Conservation (phyloP, 1,284 basidiomycete species). For the Cryptococcus maquisensis region DNA sequence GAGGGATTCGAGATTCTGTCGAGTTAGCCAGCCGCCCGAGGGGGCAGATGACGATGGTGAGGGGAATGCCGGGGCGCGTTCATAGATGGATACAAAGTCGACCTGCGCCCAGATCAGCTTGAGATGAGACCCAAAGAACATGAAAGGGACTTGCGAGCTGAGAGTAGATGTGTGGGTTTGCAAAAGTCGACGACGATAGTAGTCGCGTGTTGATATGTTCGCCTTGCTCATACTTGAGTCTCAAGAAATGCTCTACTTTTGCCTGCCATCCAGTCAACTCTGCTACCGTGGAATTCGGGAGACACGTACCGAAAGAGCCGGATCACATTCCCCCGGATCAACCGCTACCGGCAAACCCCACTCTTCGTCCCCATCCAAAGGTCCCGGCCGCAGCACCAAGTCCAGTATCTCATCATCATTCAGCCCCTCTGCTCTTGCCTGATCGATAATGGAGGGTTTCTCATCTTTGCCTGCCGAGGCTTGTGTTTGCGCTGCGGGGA, state of each 20-base stretch:
- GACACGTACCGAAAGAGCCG: constrained; percentile 58
- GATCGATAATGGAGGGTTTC: not conserved
- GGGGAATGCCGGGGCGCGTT: constrained; percentile 77
- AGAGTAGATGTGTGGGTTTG: constrained; percentile 89
- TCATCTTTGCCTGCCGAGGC: constrained; percentile 7
- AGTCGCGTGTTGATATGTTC: constrained; percentile 93
- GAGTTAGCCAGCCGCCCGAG: constrained; percentile 35
- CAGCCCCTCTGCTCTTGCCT: constrained; percentile 17
- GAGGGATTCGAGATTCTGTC: constrained; percentile 22
- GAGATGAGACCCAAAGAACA: not conserved
- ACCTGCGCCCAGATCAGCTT: constrained; percentile 51
- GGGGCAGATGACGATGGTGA: constrained; percentile 41
- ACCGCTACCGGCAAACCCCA: constrained; percentile 71
- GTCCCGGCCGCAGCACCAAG: constrained; percentile 21
- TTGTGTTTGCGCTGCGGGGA: constrained; percentile 1
- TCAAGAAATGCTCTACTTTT: constrained; percentile 71
- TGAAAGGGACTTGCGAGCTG: constrained; percentile 56
- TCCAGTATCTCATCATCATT: constrained; percentile 30
- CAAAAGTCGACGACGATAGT: constrained; percentile 81
- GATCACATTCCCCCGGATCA: constrained; percentile 57
- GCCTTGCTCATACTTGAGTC: constrained; percentile 66
- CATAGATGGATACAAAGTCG: constrained; percentile 83
- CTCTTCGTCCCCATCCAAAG: constrained; percentile 51
- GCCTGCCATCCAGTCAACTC: constrained; percentile 52
- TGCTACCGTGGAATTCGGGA: not conserved